A percentile compares a stretch with the other conserved stretches of the same genome.
Evolutionary conservation across 805 yeast genomes (phyloP).

Genomic region (Starmerella lactis-condensi): DNA sequence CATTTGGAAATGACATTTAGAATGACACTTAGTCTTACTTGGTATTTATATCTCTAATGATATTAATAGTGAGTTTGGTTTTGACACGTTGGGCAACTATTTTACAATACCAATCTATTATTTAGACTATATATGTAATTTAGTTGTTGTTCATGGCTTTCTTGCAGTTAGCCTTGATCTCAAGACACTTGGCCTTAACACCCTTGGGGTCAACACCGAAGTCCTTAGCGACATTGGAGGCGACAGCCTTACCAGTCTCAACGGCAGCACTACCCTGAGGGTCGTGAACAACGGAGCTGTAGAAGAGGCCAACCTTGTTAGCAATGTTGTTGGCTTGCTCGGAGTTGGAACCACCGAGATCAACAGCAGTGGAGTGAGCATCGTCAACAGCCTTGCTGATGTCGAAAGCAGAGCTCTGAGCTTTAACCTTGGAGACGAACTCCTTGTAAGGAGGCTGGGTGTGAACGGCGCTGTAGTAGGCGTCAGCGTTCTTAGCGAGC

Average conservation of each 20-base stretch:
- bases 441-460: conserved; percentile 12
- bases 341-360: conserved; percentile 3
- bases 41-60: too few relatives aligned
- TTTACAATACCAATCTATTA: too few relatives aligned
- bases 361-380: conserved; percentile 4
- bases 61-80: too few relatives aligned
- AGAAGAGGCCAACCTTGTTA: conserved; percentile 3
- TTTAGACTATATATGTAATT: too few relatives aligned
- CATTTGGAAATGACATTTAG: too few relatives aligned
- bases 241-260: conserved; percentile 9
- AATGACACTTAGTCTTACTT: too few relatives aligned
- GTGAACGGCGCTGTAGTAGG: conserved; percentile 11
- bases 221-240: conserved; percentile 11
- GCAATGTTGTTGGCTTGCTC: conserved; percentile 5
- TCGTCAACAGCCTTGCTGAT: conserved; percentile 9
- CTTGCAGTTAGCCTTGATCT: conserved; percentile 5
- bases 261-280: conserved; percentile 12
- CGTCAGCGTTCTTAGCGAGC: conserved; percentile 13
- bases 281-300: conserved; percentile 9
- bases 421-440: conserved; percentile 9
- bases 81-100: too few relatives aligned
- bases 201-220: conserved; percentile 9
- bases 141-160: conserved; percentile 1
- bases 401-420: conserved; percentile 12
- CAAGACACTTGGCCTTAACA: conserved; percentile 5